Conservation (phyloP, 176 grass and related monocot species). For the Oryza nivara region DNA sequence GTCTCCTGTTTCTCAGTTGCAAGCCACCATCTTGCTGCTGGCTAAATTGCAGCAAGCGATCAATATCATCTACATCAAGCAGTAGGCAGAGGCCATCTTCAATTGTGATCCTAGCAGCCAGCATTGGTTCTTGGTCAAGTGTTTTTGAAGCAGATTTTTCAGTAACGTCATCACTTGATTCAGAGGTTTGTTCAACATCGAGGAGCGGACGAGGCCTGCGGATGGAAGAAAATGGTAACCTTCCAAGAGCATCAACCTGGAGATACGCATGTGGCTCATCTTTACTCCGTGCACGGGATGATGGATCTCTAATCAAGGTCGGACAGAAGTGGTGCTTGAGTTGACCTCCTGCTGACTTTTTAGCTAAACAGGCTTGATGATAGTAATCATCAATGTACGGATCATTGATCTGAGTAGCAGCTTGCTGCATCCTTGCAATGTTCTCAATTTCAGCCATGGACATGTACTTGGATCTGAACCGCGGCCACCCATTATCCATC, state of each 20-base stretch:
- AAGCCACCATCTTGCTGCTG: constrained; percentile 74
- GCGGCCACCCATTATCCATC: constrained; percentile 57
- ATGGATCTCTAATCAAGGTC: constrained; percentile 59
- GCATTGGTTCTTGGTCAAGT: constrained; percentile 83
- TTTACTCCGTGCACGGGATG: constrained; percentile 51
- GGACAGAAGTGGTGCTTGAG: constrained; percentile 85
- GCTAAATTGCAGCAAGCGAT: constrained; percentile 72
- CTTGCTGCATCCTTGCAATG: constrained; percentile 80
- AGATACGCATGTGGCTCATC: constrained; percentile 88
- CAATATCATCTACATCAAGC: constrained; percentile 85
- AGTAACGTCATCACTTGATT: constrained; percentile 38
- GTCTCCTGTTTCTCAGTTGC: constrained; percentile 65
- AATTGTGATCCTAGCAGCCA: constrained; percentile 83
- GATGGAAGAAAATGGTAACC: constrained; percentile 85
- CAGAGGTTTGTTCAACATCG: constrained; percentile 67
- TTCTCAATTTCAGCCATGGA: constrained; percentile 70
- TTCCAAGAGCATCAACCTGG: constrained; percentile 85
- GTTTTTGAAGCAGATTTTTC: constrained; percentile 63
- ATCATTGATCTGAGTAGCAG: constrained; percentile 68
- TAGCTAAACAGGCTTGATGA: constrained; percentile 83
- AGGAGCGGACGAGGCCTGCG: constrained; percentile 81
- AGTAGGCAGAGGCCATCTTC: constrained; percentile 76
- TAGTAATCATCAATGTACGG: constrained; percentile 89
- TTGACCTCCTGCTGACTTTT: constrained; percentile 58
- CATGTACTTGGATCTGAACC: constrained; percentile 74